These are phyloP conservation scores for Boletus pseudopeckii DNA, from an alignment of 768 basidiomycete genomes.

Conservation along the genomic window DNA sequence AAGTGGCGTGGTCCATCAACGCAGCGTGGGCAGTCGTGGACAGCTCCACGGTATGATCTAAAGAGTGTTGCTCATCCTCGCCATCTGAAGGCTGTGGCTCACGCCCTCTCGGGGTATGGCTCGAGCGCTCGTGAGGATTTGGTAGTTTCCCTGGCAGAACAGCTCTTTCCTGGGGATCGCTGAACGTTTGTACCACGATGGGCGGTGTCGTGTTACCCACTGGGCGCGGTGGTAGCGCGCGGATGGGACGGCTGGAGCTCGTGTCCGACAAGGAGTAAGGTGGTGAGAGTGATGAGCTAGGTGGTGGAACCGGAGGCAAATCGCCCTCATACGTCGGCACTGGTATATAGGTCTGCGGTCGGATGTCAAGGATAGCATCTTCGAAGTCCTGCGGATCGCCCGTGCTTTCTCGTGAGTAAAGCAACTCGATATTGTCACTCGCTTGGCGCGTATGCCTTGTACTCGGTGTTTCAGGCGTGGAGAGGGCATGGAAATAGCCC, in stretches of 20 bases:
- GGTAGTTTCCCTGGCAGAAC: not conserved
- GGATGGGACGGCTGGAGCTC: slow-evolving; percentile 17
- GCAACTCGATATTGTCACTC: slow-evolving; percentile 32
- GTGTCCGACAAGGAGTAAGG: slow-evolving; percentile 8
- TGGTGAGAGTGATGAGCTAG: slow-evolving; percentile 5
- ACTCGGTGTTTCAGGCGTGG: slow-evolving; percentile 10
- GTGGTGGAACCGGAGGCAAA: slow-evolving; percentile 4
- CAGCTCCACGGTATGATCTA: slow-evolving; percentile 15
- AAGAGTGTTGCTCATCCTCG: slow-evolving; percentile 20
- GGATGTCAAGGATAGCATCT: slow-evolving; percentile 24
- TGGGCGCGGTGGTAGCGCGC: slow-evolving; percentile 32
- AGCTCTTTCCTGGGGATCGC: not conserved
- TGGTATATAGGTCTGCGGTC: slow-evolving; percentile 11
- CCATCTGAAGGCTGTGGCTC: slow-evolving; percentile 2
- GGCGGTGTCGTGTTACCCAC: not conserved
- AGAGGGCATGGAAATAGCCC: slow-evolving; percentile 32
- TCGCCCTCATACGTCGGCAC: slow-evolving; percentile 19
- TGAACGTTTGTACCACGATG: not conserved
- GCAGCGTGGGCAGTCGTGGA: slow-evolving; percentile 29
- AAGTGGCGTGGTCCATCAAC: slow-evolving; percentile 29
- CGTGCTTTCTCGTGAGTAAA: slow-evolving; percentile 12
- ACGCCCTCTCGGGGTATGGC: not conserved
- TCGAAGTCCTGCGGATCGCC: slow-evolving; percentile 10
- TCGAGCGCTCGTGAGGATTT: slow-evolving; percentile 1
- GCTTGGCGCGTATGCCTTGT: slow-evolving; percentile 18